These are phyloP conservation scores for Pythium vanterpoolii DNA, from an alignment of 352 stramenopile genomes.

Conservation along the genomic window DNA sequence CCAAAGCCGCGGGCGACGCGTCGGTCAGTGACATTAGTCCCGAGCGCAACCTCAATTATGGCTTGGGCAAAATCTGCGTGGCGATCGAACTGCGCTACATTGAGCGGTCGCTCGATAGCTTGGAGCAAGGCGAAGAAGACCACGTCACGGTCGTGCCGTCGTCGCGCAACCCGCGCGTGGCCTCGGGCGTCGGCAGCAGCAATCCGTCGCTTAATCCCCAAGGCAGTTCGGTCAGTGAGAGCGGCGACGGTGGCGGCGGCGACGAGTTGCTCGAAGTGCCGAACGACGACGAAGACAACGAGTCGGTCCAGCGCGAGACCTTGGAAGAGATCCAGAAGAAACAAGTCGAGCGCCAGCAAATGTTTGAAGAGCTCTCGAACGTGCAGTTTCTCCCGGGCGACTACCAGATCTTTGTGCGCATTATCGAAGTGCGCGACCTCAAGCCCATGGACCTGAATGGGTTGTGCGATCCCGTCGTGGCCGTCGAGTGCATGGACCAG, in stretches of 20 bases:
- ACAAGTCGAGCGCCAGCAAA: constrained; percentile 72
- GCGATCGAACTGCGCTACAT: constrained; percentile 57
- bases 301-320: constrained; percentile 42
- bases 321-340: constrained; percentile 57
- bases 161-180: constrained; percentile 31
- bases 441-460: constrained; percentile 85
- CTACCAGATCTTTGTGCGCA: constrained; percentile 83
- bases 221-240: constrained; percentile 15
- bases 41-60: constrained; percentile 27
- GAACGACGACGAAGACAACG: constrained; percentile 32
- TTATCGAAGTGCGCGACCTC: constrained; percentile 91
- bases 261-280: constrained; percentile 26
- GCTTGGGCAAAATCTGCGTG: constrained; percentile 57
- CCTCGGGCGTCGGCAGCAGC: constrained; percentile 4
- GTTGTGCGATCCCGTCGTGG: constrained; percentile 85
- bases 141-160: constrained; percentile 54
- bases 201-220: neutral
- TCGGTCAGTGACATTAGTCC: constrained; percentile 39
- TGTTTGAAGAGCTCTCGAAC: constrained; percentile 67
- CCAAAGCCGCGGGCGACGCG: constrained; percentile 31
- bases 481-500: constrained; percentile 80
- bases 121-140: constrained; percentile 74
- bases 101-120: constrained; percentile 42
- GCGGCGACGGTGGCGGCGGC: constrained; percentile 16
- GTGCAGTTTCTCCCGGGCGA: constrained; percentile 78